Percentiles rank a stretch among this genome's conserved stretches.
Evolutionary conservation across 768 basidiomycete genomes (phyloP).

Genomic region (Lactifluus volemus): DNA sequence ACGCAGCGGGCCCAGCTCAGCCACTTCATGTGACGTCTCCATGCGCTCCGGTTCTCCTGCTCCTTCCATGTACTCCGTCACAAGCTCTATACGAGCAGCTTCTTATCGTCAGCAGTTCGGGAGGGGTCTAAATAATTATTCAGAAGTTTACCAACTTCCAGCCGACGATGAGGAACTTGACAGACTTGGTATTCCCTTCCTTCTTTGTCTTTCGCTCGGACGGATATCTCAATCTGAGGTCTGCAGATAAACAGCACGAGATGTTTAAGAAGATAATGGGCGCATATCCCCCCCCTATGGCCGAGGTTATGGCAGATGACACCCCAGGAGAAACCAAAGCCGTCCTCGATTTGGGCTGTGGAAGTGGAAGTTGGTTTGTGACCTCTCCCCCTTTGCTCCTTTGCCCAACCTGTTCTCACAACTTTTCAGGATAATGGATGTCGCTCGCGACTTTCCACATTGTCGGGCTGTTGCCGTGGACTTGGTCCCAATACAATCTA

Average conservation of each 20-base stretch:
- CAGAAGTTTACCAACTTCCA: conserved; percentile 69
- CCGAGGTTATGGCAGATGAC: conserved; percentile 51
- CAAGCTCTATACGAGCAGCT: conserved; percentile 49
- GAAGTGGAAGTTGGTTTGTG: conserved; percentile 65
- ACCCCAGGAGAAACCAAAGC: conserved; percentile 50
- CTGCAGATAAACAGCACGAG: conserved; percentile 54
- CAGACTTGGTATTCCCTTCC: conserved; percentile 43
- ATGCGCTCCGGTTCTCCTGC: conserved; percentile 58
- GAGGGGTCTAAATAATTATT: conserved; percentile 64
- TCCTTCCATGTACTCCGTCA: conserved; percentile 62
- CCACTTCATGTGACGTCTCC: conserved; percentile 50
- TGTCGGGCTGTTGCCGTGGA: conserved; percentile 67
- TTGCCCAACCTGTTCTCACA: not conserved
- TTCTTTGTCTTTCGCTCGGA: not conserved
- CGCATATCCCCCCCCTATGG: conserved; percentile 53
- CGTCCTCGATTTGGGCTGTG: conserved; percentile 69
- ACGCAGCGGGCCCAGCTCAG: conserved; percentile 37
- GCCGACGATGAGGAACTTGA: conserved; percentile 72
- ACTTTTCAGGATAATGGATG: conserved; percentile 58
- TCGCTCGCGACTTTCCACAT: conserved; percentile 63
- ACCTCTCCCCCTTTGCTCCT: not conserved
- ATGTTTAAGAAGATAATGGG: conserved; percentile 61
- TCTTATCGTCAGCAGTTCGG: conserved; percentile 61
- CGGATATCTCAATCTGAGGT: conserved; percentile 1
- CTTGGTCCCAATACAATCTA: conserved; percentile 68